Percentiles rank a stretch among this genome's conserved stretches.
phyloP scores from a whole-genome alignment of 2,329 filamentous ascomycete species.

The Sporothrix phasma region DNA sequence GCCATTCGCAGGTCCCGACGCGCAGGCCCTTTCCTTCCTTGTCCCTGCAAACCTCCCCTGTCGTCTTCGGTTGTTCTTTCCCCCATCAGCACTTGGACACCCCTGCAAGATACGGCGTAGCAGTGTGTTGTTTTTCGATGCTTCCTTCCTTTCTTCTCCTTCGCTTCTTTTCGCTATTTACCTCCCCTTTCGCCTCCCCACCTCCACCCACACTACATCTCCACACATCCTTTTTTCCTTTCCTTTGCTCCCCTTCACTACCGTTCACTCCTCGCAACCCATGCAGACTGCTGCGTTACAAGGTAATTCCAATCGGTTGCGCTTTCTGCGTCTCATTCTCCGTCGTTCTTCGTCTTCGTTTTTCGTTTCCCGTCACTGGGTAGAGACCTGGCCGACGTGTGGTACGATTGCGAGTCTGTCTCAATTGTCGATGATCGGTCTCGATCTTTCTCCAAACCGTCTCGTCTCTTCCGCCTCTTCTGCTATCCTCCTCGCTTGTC shows the following conservation, averaged over 20 bases:
- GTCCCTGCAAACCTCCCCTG: neutral
- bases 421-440: neutral
- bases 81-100: neutral
- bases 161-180: neutral
- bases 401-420: neutral
- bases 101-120: neutral
- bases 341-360: neutral
- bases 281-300: neutral
- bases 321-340: neutral
- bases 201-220: neutral
- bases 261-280: neutral
- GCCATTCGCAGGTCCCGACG: slow-evolving; percentile 9
- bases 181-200: slow-evolving; percentile 1
- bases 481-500: neutral
- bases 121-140: neutral
- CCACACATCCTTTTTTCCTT: neutral
- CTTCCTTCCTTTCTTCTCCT: neutral
- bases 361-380: neutral
- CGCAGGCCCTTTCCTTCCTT: neutral
- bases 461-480: neutral
- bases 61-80: neutral
- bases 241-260: neutral
- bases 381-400: neutral
- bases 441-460: neutral
- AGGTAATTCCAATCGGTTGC: slow-evolving; percentile 5